Base-by-base conservation (phyloP, 371 early-diverging fungal species). In the Mortierella sp. region DNA sequence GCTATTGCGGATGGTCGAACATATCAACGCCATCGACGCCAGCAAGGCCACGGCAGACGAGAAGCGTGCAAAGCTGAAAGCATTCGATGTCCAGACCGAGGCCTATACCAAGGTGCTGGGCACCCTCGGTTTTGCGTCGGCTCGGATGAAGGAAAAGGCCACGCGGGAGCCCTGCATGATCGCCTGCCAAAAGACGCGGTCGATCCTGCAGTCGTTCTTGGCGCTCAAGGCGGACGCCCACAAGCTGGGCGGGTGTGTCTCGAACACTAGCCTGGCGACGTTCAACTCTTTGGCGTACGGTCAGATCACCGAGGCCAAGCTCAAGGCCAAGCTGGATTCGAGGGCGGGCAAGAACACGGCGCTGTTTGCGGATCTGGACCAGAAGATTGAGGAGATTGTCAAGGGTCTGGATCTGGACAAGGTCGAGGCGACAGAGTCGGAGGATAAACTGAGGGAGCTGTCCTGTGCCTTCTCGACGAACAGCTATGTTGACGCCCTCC, bases 201-300 rank as follows among this genome's bases (percentile, higher is more conserved):
- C 73, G 6, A 11, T 85, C 0, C 26, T 79, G 9, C 74, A 77
- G 64, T 76, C 71, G 14, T 71, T 80, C 76, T 39, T 79, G 31
- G 13, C 73, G 2, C 61, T 83, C 24, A 77, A 82, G 73, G 82
- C 82, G 13, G 86, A 86, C 34, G 85, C 87, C 1, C 76, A 85
- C 29, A 86, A 87, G 68, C 76, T 52, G 24, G 71, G 85, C 6
- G 86, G 86, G 0, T 55, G 78, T 2, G 68, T 87, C 19, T 85
- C 86, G 26, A 87, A 86, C 53, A 79, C 80, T 19, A 78, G 76
- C n/a, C 73, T 87, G 9, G 87, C 87, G 9, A 80, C 68, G 0
- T 87, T 86, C 66, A 86, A 87, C 53, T 64, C 80, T n/a, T 50
- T 87, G 34, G 87, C 87, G 8, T 86, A 85, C 37, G 79, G 85